A percentile compares a stretch with the other conserved stretches of the same genome.
Conservation (phyloP, 208 protist genomes). For the Trichomonas gallinae region DNA sequence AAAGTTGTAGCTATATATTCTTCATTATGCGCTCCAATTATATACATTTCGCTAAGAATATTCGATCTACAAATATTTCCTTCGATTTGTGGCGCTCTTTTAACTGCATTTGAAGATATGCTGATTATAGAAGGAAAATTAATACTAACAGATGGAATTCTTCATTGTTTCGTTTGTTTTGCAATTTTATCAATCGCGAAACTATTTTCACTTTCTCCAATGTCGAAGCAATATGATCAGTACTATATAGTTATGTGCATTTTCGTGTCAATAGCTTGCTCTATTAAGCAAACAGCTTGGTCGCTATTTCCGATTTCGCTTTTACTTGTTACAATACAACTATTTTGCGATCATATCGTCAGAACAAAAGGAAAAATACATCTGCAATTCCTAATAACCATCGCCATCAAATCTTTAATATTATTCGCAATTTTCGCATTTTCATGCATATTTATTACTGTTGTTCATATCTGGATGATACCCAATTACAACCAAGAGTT, state of each 20-base stretch:
- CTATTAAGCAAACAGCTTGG: not conserved
- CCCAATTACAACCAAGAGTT: not conserved
- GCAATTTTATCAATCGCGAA: not conserved
- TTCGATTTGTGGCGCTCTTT: not conserved
- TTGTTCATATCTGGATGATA: not conserved
- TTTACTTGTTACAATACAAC: not conserved
- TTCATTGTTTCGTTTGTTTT: not conserved
- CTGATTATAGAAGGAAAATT: not conserved
- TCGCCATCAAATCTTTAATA: not conserved
- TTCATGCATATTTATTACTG: not conserved
- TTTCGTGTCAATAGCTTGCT: not conserved
- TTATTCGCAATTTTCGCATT: not conserved
- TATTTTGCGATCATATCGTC: not conserved
- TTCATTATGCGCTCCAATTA: not conserved
- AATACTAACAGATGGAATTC: not conserved
- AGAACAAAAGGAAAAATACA: not conserved
- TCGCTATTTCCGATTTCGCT: not conserved
- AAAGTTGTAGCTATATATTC: not conserved
- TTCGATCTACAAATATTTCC: not conserved
- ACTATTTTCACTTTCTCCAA: not conserved
- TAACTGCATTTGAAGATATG: not conserved
- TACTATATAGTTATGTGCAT: not conserved
- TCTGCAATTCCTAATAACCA: not conserved
- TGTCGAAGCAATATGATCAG: not conserved
- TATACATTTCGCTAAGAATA: not conserved